phyloP scores from a whole-genome alignment of 768 basidiomycete genomes.

The Pholiota microspora region DNA sequence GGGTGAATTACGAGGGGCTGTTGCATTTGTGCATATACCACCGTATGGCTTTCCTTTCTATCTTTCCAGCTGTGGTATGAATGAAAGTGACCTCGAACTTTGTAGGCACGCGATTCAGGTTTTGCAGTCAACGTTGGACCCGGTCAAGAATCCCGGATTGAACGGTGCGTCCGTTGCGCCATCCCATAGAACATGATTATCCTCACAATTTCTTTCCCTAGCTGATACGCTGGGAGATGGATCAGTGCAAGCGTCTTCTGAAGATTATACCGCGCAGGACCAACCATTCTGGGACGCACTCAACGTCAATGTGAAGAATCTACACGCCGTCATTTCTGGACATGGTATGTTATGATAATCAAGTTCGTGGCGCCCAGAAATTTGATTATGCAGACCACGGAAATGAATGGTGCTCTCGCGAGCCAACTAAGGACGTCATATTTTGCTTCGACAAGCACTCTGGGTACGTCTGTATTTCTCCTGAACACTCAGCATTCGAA shows the following conservation, averaged over 20 bases:
- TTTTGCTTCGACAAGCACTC: slow-evolving; percentile 82
- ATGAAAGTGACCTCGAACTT: too few species aligned
- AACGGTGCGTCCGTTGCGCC: slow-evolving; percentile 29
- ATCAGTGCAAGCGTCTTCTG: slow-evolving; percentile 55
- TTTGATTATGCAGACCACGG: slow-evolving; percentile 55
- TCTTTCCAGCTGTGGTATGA: neutral
- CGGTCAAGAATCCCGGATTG: slow-evolving; percentile 38
- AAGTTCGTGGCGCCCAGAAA: too few species aligned
- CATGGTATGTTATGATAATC: slow-evolving; percentile 64
- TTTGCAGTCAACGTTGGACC: slow-evolving; percentile 33
- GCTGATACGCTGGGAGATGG: slow-evolving; percentile 54
- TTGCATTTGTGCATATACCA: slow-evolving; percentile 77
- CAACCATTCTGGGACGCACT: slow-evolving; percentile 61
- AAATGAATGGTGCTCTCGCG: slow-evolving; percentile 76
- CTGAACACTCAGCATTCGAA: too few species aligned
- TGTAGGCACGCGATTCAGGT: slow-evolving; percentile 34
- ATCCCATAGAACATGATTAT: neutral
- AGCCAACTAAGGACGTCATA: slow-evolving; percentile 56
- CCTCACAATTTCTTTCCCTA: slow-evolving; percentile 22
- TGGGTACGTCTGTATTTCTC: too few species aligned
- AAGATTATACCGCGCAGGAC: slow-evolving; percentile 43
- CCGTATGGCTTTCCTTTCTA: slow-evolving; percentile 40
- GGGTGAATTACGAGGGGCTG: slow-evolving; percentile 45
- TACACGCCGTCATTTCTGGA: slow-evolving; percentile 68
- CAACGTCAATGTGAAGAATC: slow-evolving; percentile 56